Percentiles rank a stretch among this genome's conserved stretches.
These are phyloP conservation scores for Paracorniculantispora psalliotae DNA, from an alignment of 2,329 filamentous ascomycete genomes.

Conservation along the genomic window DNA sequence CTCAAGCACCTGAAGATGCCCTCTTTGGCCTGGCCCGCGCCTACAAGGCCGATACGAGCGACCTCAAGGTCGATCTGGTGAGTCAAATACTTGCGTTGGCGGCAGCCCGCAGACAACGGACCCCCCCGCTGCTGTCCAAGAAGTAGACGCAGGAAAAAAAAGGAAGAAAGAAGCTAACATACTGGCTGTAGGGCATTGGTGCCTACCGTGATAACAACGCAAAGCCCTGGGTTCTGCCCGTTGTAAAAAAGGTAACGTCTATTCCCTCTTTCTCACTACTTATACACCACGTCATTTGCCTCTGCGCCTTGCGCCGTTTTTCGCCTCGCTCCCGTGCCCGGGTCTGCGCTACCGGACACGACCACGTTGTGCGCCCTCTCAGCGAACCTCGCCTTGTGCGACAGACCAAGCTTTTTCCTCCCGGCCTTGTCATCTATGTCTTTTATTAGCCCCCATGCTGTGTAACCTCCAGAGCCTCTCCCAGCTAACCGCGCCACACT, in stretches of 20 bases:
- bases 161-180: not conserved
- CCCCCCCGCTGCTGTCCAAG: not conserved
- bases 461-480: not conserved
- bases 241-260: conserved; percentile 79
- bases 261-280: not conserved
- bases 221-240: conserved; percentile 94
- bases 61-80: conserved; percentile 88
- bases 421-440: not conserved
- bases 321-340: too few species aligned
- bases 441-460: not conserved
- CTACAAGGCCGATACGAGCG: conserved; percentile 70
- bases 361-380: not conserved
- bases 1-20: conserved; percentile 89
- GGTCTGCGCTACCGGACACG: not conserved
- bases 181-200: conserved; percentile 59
- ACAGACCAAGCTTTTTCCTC: not conserved
- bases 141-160: not conserved
- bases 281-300: not conserved
- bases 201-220: conserved; percentile 93
- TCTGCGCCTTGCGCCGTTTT: not conserved
- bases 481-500: conserved; percentile 13
- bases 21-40: conserved; percentile 90
- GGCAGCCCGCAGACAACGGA: too few species aligned
- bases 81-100: conserved; percentile 33
- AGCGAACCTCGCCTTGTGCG: not conserved